A percentile compares a stretch with the other conserved stretches of the same genome.
These are phyloP conservation scores for Acanthamoeba lenticulata DNA, from an alignment of 208 protist species.

Conservation along the genomic window DNA sequence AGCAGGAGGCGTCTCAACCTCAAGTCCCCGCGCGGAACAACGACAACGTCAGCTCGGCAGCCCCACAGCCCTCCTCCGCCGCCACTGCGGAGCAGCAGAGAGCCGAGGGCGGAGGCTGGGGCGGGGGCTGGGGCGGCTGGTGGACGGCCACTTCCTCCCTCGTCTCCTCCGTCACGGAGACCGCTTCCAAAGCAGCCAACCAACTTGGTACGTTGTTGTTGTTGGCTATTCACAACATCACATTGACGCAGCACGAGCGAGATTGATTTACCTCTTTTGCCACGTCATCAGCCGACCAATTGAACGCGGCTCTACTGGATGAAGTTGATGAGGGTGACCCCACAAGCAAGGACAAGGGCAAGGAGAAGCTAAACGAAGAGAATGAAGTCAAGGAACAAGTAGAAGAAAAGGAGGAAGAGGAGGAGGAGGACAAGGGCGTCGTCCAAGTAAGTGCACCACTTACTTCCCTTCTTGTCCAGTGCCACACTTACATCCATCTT, in stretches of 20 bases:
- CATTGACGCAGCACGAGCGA: no score
- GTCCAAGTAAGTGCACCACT: background rate
- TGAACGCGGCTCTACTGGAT: background rate
- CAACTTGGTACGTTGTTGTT: background rate
- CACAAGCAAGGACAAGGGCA: background rate
- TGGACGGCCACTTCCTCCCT: constrained; percentile 18
- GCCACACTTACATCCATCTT: background rate
- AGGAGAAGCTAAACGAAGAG: background rate
- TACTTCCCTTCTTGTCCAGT: background rate
- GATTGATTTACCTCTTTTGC: no score
- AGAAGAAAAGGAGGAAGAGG: background rate
- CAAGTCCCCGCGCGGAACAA: no score
- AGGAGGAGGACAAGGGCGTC: background rate
- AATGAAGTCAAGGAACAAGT: background rate
- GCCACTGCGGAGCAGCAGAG: background rate
- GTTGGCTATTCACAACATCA: background rate
- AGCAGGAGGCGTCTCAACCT: no score
- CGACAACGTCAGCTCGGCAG: no score
- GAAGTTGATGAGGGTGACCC: background rate
- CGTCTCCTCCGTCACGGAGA: background rate
- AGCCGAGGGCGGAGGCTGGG: background rate
- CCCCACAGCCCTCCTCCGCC: no score
- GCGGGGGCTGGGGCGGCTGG: constrained; percentile 3
- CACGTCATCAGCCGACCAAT: constrained; percentile 16
- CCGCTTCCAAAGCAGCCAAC: background rate